phyloP scores from a whole-genome alignment of 768 basidiomycete genomes.

The Agrocybe pediades region DNA sequence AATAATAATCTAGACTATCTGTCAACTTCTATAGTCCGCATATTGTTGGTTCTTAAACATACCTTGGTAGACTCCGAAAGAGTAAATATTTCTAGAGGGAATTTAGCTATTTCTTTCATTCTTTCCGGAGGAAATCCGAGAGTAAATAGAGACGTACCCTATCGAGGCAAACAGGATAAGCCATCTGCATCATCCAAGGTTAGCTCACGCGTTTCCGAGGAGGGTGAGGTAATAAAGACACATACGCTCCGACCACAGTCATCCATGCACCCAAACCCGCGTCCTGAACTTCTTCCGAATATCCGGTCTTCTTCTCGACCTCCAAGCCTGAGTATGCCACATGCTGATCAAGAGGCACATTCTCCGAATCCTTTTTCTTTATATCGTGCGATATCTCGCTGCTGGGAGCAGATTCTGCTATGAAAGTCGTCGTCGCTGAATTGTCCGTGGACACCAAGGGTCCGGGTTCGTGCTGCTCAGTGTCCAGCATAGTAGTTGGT shows the following conservation, averaged over 20 bases:
- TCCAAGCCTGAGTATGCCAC: too few species aligned
- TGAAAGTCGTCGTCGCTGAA: too few species aligned
- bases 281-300: too few species aligned
- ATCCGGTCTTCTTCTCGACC: too few species aligned
- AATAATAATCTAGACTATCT: conserved; percentile 42
- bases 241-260: conserved; percentile 43
- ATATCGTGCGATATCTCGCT: too few species aligned
- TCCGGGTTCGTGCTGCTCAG: too few species aligned
- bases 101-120: not conserved
- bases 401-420: too few species aligned
- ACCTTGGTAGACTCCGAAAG: conserved; percentile 33
- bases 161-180: conserved; percentile 41
- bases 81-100: conserved; percentile 23
- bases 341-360: too few species aligned
- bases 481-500: too few species aligned
- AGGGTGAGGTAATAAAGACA: conserved; percentile 5
- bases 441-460: too few species aligned
- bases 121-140: not conserved
- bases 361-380: too few species aligned
- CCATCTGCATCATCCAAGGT: conserved; percentile 26
- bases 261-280: conserved; percentile 41
- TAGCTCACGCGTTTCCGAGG: not conserved
- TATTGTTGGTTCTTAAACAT: not conserved
- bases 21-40: conserved; percentile 30
- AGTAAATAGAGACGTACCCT: conserved; percentile 25